Evolutionary conservation across 352 stramenopile species (phyloP), one percentile per base, ranked within the genome.

Genomic region (Phytophthora uliginosa): DNA sequence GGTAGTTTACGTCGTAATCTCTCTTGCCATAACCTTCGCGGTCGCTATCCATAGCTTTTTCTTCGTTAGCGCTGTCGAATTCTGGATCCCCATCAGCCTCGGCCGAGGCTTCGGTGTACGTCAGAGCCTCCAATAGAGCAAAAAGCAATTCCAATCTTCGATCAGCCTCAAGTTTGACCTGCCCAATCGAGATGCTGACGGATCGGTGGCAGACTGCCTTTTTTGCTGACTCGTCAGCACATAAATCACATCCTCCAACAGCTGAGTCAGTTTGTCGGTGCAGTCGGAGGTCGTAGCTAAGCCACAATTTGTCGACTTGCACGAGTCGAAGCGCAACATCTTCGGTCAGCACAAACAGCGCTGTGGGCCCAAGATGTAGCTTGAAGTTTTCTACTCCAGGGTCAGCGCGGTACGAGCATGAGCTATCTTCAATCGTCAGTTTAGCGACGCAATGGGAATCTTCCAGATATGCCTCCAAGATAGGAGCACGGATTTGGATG

Each of bases 391-490:
- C 90, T 33, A 83, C 73, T 40, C 70, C 69, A 17, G 88, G 63
- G 24, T 95, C 85, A 12, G 89, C 87, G 8, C 78, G 82, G 57
- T 91, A 95, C 9, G 76, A 78, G 8, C 91, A 89, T 10, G 84
- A 85, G 51, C 80, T 95, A 31, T 95, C 84, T 69, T 97, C 90
- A 33, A 97, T 77, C 3, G 89, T 91, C 13, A 96, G 74, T 53
- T 97, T 97, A 33, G 89, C 90, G 1, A 97, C 90, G 66, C 89
- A 96, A 51, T 97, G 85, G 24, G 84, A 90, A 71, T 97, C 90
- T 79, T 96, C 90, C 15, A 97, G 66, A 26, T 97, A 97, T 8
- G 85, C 89, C 73, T 97, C 90, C 28, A 97, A 59, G 52, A 96
- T 92, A 31, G 89, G 88, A 53, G 84, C 86, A 26, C 86, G 86